Evolutionary conservation across 148 eudicot genomes (phyloP).

Genomic region (Bassia scoparia): DNA sequence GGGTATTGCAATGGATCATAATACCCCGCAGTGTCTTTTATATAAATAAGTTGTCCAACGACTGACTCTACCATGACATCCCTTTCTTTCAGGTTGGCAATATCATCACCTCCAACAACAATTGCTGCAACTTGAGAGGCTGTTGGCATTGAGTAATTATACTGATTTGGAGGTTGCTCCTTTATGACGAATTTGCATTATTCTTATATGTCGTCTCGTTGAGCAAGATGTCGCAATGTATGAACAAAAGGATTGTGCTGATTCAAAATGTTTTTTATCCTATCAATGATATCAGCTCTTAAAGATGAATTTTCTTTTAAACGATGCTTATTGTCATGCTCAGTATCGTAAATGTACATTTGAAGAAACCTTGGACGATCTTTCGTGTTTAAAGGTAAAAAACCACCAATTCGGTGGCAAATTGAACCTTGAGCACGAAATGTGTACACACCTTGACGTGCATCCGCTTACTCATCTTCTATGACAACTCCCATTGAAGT

Average conservation of each 20-base stretch:
- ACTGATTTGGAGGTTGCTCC: background rate
- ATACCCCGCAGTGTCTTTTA: background rate
- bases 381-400: background rate
- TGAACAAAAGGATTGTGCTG: background rate
- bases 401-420: background rate
- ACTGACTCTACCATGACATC: background rate
- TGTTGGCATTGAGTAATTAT: background rate
- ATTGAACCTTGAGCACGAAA: background rate
- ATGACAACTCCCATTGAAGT: background rate
- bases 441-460: background rate
- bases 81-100: background rate
- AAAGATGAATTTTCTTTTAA: background rate
- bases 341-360: background rate
- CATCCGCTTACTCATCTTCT: background rate
- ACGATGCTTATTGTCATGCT: background rate
- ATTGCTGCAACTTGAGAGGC: background rate
- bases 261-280: background rate
- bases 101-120: background rate
- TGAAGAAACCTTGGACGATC: background rate
- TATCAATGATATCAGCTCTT: background rate
- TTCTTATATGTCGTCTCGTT: background rate
- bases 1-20: background rate
- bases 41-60: background rate
- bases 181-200: too few relatives aligned
- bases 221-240: background rate